Conservation (phyloP, 2,329 filamentous ascomycete species). For the Fragosphaeria purpurea region DNA sequence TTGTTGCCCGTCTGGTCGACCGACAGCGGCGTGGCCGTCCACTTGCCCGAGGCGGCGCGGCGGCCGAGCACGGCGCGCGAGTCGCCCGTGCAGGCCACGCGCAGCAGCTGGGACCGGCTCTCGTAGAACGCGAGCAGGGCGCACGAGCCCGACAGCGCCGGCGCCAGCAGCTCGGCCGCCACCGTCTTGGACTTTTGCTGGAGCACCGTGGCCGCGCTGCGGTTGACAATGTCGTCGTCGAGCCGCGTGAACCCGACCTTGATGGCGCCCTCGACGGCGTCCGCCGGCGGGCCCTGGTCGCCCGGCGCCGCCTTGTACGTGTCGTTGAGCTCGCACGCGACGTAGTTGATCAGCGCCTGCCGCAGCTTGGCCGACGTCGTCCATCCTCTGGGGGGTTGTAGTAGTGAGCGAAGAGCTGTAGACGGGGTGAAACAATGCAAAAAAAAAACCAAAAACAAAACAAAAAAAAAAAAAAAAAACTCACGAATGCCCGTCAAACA, state of each 20-base stretch:
- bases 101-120: conserved; percentile 70
- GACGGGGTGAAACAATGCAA: too few relatives aligned
- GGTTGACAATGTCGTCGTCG: conserved; percentile 89
- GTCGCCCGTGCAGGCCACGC: conserved; percentile 93
- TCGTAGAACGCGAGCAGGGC: conserved; percentile 96
- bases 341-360: conserved; percentile 83
- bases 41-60: conserved; percentile 69
- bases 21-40: conserved; percentile 82
- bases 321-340: conserved; percentile 82
- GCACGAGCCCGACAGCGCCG: conserved; percentile 92
- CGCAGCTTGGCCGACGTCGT: conserved; percentile 94
- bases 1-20: conserved; percentile 91
- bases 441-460: not conserved
- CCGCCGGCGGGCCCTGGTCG: conserved; percentile 54
- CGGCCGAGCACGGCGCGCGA: conserved; percentile 90
- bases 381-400: conserved; percentile 63
- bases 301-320: conserved; percentile 69
- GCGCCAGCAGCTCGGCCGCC: conserved; percentile 83
- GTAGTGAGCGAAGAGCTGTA: not conserved
- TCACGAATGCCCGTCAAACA: conserved; percentile 94
- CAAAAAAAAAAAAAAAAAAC: conserved; percentile 20
- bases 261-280: conserved; percentile 81
- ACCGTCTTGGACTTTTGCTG: conserved; percentile 83
- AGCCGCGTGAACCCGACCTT: conserved; percentile 82
- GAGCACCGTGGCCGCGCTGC: conserved; percentile 83